These are phyloP conservation scores for Vaccinium myrtillus DNA, from an alignment of 148 eudicot genomes.

Conservation along the genomic window DNA sequence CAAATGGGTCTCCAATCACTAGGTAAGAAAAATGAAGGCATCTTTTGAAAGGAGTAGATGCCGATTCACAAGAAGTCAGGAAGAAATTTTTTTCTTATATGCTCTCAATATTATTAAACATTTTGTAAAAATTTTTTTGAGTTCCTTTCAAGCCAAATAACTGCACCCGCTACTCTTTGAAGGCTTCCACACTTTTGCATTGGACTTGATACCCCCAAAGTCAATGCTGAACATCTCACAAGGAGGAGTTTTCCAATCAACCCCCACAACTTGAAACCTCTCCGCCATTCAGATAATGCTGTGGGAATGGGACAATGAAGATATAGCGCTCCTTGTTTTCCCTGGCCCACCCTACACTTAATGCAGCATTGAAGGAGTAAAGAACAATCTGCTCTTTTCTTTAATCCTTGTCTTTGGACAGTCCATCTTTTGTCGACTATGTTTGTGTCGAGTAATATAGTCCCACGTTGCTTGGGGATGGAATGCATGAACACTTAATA, in stretches of 20 bases:
- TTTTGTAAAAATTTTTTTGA: neutral
- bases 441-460: neutral
- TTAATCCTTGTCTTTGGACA: no score
- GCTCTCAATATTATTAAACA: neutral
- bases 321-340: no score
- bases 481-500: no score
- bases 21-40: neutral
- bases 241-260: neutral
- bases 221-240: neutral
- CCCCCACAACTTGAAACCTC: neutral
- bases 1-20: neutral
- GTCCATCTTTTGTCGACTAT: neutral
- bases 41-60: neutral
- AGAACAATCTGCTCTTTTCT: no score
- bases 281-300: no score
- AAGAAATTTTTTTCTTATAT: neutral
- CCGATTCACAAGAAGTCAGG: neutral
- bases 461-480: no score
- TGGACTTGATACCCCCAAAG: neutral
- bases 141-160: slow-evolving; percentile 3
- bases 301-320: no score
- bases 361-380: no score
- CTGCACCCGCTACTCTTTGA: neutral
- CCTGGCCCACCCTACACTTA: no score
- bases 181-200: neutral